Conservation (phyloP, 768 basidiomycete species). For the Ramaria sp. region DNA sequence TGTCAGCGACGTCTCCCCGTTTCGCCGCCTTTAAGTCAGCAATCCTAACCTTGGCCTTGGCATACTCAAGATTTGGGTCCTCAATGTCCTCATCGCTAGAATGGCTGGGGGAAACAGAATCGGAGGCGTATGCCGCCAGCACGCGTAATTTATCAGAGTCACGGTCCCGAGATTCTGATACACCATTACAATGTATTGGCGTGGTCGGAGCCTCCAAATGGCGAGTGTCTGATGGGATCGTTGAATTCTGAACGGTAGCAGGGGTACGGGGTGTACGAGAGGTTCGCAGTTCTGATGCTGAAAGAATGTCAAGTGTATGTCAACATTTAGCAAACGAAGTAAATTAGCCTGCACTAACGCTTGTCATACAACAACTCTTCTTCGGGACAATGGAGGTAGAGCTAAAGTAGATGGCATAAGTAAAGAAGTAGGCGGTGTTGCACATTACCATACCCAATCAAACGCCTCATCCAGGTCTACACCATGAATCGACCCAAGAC, state of each 20-base stretch:
- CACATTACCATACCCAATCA: slow-evolving; percentile 62
- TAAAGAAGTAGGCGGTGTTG: background rate
- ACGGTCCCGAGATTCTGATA: background rate
- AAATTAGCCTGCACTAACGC: slow-evolving; percentile 19
- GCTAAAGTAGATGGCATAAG: slow-evolving; percentile 27
- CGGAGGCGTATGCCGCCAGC: background rate
- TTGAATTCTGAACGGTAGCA: slow-evolving; percentile 4
- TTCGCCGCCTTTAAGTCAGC: slow-evolving; percentile 31
- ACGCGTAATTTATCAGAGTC: background rate
- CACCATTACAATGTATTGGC: background rate
- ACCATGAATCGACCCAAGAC: slow-evolving; percentile 50
- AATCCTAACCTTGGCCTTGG: slow-evolving; percentile 48
- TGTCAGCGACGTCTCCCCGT: slow-evolving; percentile 15
- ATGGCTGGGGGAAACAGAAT: background rate
- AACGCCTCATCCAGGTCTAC: slow-evolving; percentile 81
- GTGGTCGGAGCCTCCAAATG: background rate
- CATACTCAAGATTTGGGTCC: slow-evolving; percentile 55
- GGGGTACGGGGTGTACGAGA: slow-evolving; percentile 6
- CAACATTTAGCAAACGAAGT: background rate
- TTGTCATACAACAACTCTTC: slow-evolving; percentile 39
- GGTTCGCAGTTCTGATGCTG: background rate
- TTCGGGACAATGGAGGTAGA: slow-evolving; percentile 52
- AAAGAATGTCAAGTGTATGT: background rate
- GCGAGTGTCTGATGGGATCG: background rate
- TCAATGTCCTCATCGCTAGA: slow-evolving; percentile 23